These are phyloP conservation scores for Podospora australis DNA, from an alignment of 495 filamentous ascomycete species.

Conservation along the genomic window DNA sequence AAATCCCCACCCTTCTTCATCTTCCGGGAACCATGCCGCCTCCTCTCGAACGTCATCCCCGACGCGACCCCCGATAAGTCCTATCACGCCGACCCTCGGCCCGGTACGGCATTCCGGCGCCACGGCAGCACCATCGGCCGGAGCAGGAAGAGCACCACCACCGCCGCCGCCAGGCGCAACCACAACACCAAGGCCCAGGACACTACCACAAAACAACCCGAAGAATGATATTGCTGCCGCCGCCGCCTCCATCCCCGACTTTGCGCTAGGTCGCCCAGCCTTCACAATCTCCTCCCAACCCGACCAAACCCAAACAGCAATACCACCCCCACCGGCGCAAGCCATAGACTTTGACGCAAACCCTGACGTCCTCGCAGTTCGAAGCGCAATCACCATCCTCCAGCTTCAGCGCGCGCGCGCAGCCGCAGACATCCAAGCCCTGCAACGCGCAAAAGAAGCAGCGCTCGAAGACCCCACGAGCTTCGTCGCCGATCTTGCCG, in stretches of 20 bases:
- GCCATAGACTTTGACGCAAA: conserved; percentile 66
- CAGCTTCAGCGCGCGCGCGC: conserved; percentile 76
- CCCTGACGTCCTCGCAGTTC: conserved; percentile 76
- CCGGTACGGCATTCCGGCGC: conserved; percentile 14
- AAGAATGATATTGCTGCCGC: conserved; percentile 1
- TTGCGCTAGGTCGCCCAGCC: conserved; percentile 26
- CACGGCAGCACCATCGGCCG: conserved; percentile 3
- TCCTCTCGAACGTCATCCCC: conserved; percentile 7
- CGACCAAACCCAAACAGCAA: conserved; percentile 27
- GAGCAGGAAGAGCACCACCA: background rate
- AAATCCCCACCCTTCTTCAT: background rate
- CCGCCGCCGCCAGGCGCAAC: background rate
- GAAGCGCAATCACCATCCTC: conserved; percentile 71
- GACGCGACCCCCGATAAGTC: conserved; percentile 34
- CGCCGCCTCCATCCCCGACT: conserved; percentile 12
- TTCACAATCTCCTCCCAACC: conserved; percentile 38
- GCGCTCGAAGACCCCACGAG: conserved; percentile 62
- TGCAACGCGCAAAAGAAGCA: conserved; percentile 55
- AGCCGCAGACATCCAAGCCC: conserved; percentile 57
- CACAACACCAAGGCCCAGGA: conserved; percentile 1
- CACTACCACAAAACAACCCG: background rate
- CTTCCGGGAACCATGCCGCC: background rate
- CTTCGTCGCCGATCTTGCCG: conserved; percentile 57
- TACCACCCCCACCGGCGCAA: conserved; percentile 52
- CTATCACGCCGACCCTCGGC: conserved; percentile 37